Conservation (phyloP, 495 filamentous ascomycete species). For the Aspergillus olivimuriae region DNA sequence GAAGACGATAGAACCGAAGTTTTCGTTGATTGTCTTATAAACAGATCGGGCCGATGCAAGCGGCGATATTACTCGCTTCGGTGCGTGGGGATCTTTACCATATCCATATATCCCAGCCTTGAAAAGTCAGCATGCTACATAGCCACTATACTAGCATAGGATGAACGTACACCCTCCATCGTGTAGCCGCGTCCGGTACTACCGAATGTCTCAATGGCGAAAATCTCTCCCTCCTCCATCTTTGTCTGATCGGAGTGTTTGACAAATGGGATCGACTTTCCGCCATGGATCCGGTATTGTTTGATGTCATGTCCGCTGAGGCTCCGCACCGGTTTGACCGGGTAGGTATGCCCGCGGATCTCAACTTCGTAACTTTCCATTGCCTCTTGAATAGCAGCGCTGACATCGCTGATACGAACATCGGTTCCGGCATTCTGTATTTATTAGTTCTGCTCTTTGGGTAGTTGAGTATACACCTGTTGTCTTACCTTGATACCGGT, state of each 20-base stretch:
- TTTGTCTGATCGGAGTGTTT: slow-evolving; percentile 52
- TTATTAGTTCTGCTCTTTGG: slow-evolving; percentile 2
- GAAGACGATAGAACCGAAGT: slow-evolving; percentile 58
- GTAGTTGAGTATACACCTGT: background rate
- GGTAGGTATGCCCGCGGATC: slow-evolving; percentile 47
- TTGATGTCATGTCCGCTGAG: slow-evolving; percentile 55
- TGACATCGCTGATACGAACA: slow-evolving; percentile 54
- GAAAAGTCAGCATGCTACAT: slow-evolving; percentile 1
- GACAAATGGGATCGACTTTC: slow-evolving; percentile 56
- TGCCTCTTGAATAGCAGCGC: slow-evolving; percentile 57
- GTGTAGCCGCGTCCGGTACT: slow-evolving; percentile 48
- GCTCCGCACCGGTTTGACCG: slow-evolving; percentile 53
- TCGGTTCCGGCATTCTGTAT: slow-evolving; percentile 54
- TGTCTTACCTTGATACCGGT: slow-evolving; percentile 46
- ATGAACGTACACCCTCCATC: slow-evolving; percentile 34
- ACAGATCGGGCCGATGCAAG: slow-evolving; percentile 53
- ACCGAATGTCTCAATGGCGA: slow-evolving; percentile 63
- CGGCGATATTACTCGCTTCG: slow-evolving; percentile 39
- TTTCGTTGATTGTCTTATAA: slow-evolving; percentile 54
- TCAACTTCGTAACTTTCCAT: slow-evolving; percentile 65
- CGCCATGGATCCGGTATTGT: slow-evolving; percentile 54
- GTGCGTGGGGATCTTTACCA: slow-evolving; percentile 45
- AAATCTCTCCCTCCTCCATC: slow-evolving; percentile 62
- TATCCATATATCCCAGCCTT: slow-evolving; percentile 41
- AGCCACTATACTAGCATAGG: background rate